phyloP scores from a whole-genome alignment of 208 protist genomes.

The Tetramitus jugosus region DNA sequence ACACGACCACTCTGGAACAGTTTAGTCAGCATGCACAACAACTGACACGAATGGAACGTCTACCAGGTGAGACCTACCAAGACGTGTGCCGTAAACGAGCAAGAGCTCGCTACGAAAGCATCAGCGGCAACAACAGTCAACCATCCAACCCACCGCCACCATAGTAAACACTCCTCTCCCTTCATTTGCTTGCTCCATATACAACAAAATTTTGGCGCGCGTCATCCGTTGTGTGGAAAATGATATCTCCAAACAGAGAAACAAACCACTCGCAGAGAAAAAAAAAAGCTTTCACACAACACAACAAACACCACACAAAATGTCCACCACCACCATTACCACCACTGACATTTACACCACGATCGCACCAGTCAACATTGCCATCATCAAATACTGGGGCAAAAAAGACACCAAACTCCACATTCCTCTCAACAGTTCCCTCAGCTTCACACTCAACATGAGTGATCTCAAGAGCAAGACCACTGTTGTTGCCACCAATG shows the following conservation, averaged over 20 bases:
- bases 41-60: background rate
- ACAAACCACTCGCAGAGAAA: no score
- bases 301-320: no score
- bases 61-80: background rate
- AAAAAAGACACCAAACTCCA: slow-evolving; percentile 86
- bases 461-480: slow-evolving; percentile 85
- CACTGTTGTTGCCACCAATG: slow-evolving; percentile 62
- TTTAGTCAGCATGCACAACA: background rate
- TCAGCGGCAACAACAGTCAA: no score
- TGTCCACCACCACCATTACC: no score
- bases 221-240: no score
- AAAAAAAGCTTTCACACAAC: no score
- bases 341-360: slow-evolving; percentile 55
- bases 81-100: background rate
- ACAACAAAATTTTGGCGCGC: no score
- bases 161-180: no score
- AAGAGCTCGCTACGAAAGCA: background rate
- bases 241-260: no score
- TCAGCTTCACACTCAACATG: slow-evolving; percentile 88
- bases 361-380: slow-evolving; percentile 95
- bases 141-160: no score
- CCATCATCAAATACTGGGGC: slow-evolving; percentile 99
- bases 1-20: no score
- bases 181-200: no score
- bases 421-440: slow-evolving; percentile 91